These are phyloP conservation scores for Solanum acaule DNA, from an alignment of 257 asterid species.

Conservation along the genomic window DNA sequence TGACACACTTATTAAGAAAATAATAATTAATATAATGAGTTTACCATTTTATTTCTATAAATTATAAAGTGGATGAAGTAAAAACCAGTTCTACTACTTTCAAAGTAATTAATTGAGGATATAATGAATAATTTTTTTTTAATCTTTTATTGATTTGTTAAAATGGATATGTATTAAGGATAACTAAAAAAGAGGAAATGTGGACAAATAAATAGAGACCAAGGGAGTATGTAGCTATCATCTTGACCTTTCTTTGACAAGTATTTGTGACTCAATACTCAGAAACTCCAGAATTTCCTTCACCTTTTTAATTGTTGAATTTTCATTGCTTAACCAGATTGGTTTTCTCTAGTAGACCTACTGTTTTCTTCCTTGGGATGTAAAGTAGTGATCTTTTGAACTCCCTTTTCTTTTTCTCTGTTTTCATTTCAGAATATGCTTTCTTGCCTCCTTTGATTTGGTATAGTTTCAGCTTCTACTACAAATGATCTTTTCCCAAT, in stretches of 20 bases:
- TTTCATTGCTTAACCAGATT: background rate
- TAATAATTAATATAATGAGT: no score
- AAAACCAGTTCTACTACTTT: no score
- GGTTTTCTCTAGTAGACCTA: background rate
- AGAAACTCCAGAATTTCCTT: background rate
- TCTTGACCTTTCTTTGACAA: background rate
- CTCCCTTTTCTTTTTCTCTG: background rate
- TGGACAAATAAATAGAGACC: no score
- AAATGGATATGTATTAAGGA: no score
- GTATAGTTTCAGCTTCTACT: conserved; percentile 1
- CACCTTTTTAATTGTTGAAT: background rate
- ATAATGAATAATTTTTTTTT: no score
- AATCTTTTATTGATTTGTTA: no score
- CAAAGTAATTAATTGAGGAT: no score
- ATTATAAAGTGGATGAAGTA: no score
- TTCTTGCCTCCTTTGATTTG: conserved; percentile 4
- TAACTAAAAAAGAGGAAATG: no score
- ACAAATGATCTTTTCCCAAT: background rate
- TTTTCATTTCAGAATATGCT: background rate
- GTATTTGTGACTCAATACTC: background rate
- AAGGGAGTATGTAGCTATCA: background rate
- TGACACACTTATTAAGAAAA: no score
- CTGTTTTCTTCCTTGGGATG: background rate
- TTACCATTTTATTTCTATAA: no score
- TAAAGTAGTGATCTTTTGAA: background rate